Percentiles rank a stretch among this genome's conserved stretches.
These are phyloP conservation scores for Porphyrellus cyaneotinctus DNA, from an alignment of 768 basidiomycete genomes.

Conservation along the genomic window DNA sequence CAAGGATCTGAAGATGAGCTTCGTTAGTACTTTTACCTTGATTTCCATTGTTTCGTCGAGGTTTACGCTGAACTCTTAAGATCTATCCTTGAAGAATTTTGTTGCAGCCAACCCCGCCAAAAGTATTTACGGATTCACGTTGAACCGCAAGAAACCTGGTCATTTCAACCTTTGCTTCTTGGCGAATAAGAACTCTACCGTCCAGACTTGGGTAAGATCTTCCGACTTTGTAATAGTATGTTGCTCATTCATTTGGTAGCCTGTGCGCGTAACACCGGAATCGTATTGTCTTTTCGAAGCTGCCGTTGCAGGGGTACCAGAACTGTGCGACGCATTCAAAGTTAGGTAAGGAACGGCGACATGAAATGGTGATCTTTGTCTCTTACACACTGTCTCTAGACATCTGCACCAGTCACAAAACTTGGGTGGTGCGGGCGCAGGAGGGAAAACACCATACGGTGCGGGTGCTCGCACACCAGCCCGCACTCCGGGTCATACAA, in stretches of 20 bases:
- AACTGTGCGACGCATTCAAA: conserved; percentile 97
- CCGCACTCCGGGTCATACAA: conserved; percentile 66
- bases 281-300: conserved; percentile 90
- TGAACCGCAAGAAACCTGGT: conserved; percentile 86
- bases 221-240: not conserved
- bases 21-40: conserved; percentile 51
- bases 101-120: conserved; percentile 90
- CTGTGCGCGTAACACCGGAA: conserved; percentile 81
- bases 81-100: conserved; percentile 83
- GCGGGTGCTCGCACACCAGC: conserved; percentile 75
- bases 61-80: conserved; percentile 38
- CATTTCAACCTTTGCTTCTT: conserved; percentile 93
- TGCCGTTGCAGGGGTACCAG: conserved; percentile 84
- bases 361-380: not conserved
- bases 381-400: conserved; percentile 34
- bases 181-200: conserved; percentile 83
- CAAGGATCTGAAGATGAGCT: conserved; percentile 83
- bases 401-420: conserved; percentile 78
- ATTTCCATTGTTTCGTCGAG: not conserved
- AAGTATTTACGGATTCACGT: conserved; percentile 92
- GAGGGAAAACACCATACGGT: conserved; percentile 78
- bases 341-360: conserved; percentile 48
- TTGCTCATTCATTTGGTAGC: conserved; percentile 41
- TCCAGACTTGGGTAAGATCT: conserved; percentile 79
- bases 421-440: conserved; percentile 45